Evolutionary conservation across 495 filamentous ascomycete genomes (phyloP).

Genomic region (Talaromyces ruber): DNA sequence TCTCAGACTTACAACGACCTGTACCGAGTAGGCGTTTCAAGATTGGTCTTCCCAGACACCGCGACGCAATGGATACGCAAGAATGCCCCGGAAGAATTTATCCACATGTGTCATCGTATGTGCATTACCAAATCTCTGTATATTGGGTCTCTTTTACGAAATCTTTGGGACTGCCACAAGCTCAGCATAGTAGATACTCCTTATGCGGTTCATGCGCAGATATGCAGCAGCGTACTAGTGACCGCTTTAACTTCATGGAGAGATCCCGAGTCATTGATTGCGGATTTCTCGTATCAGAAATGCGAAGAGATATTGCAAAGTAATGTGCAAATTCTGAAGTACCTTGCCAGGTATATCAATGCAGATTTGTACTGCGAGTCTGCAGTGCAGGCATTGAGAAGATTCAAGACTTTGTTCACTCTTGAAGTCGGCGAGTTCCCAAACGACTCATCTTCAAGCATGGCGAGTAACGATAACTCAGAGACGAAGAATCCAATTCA

Average conservation of each 20-base stretch:
- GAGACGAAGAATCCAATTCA: background rate
- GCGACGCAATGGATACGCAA: background rate
- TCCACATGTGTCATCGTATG: background rate
- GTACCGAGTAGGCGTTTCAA: background rate
- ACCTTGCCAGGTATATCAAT: background rate
- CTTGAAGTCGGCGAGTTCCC: background rate
- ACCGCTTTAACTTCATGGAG: background rate
- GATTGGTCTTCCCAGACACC: background rate
- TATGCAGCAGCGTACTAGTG: conserved; percentile 1
- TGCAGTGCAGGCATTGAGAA: background rate
- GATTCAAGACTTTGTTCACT: background rate
- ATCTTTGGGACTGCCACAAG: background rate
- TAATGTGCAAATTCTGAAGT: background rate
- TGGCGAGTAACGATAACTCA: background rate
- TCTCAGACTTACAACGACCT: background rate
- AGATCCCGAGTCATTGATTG: background rate
- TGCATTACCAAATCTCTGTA: background rate
- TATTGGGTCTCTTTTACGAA: background rate
- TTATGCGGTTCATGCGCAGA: background rate
- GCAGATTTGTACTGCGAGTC: conserved; percentile 1
- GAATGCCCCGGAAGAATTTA: background rate
- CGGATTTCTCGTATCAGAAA: background rate
- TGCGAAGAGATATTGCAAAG: background rate
- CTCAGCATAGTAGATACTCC: background rate
- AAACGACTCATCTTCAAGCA: background rate